Base-by-base conservation (phyloP, 2,329 filamentous ascomycete genomes). In the Ustilaginoidea virens region DNA sequence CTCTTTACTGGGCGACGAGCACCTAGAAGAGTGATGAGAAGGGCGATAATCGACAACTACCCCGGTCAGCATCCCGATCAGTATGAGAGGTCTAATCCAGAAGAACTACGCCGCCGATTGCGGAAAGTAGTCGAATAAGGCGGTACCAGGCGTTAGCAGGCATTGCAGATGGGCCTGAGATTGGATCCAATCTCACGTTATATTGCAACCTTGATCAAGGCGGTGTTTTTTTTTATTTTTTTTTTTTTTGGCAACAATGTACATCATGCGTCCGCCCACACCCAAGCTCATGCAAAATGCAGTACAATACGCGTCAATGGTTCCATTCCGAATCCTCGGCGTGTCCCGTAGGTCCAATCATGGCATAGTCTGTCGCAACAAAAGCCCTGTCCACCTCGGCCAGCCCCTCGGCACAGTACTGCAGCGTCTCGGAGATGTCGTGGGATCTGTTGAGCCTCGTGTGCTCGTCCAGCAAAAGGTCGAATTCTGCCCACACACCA, bases 1-100 rank as follows among this genome's bases (percentile, higher is more conserved):
- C 52, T 86, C 3, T 82, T 86, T 46, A 85, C 80, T 0, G 80
- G 79, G 1, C 61, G 48, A 6, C 35, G 49, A 27, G 50, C 52
- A 1, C 51, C 51, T 4, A 65, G 79, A 16, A 57, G 69, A 25
- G 49, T 79, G 21, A 86, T 87, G 80, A 66, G 76, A 35, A 59
- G 69, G 23, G 73, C 74, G 40, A 72, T 78, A 9, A 53, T 66
- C 32, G 46, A 48, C 28, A 53, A 60, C 2, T 63, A 63, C 30
- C 52, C 53, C 22, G n/a, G n/a, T n/a, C n/a, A n/a, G n/a, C n/a
- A 24, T 8, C 19, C 19, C 1, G 52, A 52, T 28, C 56, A 56
- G 17, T 51, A 58, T 24, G 56, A 56, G 10, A 47, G 50, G 24
- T 49, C 50, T 1, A 52, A 56, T 34, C 43, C 52, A 17, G 46